These are phyloP conservation scores for Sistotremastrum suecicum DNA, from an alignment of 768 basidiomycete genomes.

Conservation along the genomic window DNA sequence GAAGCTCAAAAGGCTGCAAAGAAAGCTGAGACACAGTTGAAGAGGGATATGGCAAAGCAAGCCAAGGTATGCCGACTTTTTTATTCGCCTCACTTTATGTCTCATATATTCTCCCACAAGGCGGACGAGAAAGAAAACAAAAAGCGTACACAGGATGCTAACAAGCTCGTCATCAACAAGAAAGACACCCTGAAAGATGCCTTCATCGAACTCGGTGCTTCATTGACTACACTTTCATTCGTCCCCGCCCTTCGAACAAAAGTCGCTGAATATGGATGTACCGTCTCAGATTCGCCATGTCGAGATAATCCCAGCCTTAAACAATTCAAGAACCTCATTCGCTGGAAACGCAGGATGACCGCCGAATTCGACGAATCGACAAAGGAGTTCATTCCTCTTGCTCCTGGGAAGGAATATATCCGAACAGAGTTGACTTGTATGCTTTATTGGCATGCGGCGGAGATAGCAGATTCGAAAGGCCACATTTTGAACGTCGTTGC, in stretches of 20 bases:
- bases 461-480: neutral
- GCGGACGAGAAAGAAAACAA: neutral
- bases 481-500: neutral
- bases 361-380: conserved; percentile 6
- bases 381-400: conserved; percentile 5
- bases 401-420: conserved; percentile 1
- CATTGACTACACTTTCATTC: conserved; percentile 1
- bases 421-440: conserved; percentile 7
- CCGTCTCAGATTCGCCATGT: neutral
- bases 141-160: neutral
- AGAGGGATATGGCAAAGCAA: neutral
- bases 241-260: conserved; percentile 2
- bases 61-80: neutral
- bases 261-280: neutral
- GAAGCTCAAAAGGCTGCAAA: neutral
- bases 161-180: conserved; percentile 9
- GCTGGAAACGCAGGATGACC: conserved; percentile 7
- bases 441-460: conserved; percentile 3
- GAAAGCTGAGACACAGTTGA: neutral
- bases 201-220: conserved; percentile 5
- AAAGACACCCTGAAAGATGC: conserved; percentile 6
- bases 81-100: neutral
- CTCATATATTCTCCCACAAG: neutral
- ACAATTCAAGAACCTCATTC: neutral
- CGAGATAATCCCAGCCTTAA: too few species aligned